These are phyloP conservation scores for Capsicum rhomboideum DNA, from an alignment of 257 asterid genomes.

Conservation along the genomic window DNA sequence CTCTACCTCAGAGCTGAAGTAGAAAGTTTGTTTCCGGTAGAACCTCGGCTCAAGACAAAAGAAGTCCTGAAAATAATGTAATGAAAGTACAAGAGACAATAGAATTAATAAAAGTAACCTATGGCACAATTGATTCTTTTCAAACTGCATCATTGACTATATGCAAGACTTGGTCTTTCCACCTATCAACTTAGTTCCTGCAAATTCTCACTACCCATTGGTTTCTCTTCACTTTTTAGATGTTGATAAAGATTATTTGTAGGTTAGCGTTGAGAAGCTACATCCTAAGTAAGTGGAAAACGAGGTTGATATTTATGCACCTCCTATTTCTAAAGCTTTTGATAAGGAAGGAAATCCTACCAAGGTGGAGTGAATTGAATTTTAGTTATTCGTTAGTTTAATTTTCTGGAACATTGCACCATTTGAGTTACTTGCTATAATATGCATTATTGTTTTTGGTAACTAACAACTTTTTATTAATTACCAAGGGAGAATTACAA, in stretches of 20 bases:
- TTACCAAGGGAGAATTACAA: too few relatives aligned
- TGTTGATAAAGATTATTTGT: constrained; percentile 7
- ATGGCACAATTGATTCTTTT: not conserved
- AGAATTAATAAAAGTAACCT: not conserved
- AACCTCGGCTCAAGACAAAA: too few relatives aligned
- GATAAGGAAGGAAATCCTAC: constrained; percentile 86
- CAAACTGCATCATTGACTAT: not conserved
- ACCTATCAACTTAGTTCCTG: not conserved
- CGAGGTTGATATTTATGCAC: constrained; percentile 83
- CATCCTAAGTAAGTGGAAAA: constrained; percentile 60
- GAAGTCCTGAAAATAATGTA: too few relatives aligned
- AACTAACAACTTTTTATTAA: too few relatives aligned
- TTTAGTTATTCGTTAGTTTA: not conserved
- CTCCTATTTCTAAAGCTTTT: constrained; percentile 84
- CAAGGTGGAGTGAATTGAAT: constrained; percentile 40
- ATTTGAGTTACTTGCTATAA: too few relatives aligned
- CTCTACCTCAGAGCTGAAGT: too few relatives aligned
- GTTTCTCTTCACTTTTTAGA: not conserved
- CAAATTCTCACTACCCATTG: not conserved
- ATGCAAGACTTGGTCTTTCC: not conserved
- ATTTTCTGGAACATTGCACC: not conserved
- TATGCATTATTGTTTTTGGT: too few relatives aligned
- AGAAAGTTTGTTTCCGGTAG: too few relatives aligned
- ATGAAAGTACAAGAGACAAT: too few relatives aligned
- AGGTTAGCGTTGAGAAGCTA: constrained; percentile 57